Evolutionary conservation across 1,284 basidiomycete species (phyloP).

Genomic region (Trichosporon sp.): DNA sequence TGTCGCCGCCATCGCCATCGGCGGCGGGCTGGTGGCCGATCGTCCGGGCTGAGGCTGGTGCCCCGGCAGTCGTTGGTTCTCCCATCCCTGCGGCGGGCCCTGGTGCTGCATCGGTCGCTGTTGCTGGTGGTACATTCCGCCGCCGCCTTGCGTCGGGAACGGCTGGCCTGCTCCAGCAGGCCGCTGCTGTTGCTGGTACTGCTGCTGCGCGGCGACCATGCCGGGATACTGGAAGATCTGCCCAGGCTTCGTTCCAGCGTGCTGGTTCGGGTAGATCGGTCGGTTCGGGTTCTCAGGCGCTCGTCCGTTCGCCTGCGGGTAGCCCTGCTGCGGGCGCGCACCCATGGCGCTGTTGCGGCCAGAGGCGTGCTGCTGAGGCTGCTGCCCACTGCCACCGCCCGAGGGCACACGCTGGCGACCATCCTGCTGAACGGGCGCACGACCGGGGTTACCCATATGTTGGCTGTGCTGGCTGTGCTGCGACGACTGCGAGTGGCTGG

Average conservation of each 20-base stretch:
- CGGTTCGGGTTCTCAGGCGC: constrained; percentile 5
- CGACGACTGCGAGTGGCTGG: neutral
- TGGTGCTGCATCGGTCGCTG: constrained; percentile 26
- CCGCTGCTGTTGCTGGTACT: constrained; percentile 16
- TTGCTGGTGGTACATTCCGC: constrained; percentile 7
- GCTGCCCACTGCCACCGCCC: constrained; percentile 9
- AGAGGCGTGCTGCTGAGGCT: constrained; percentile 6
- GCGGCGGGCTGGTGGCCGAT: neutral
- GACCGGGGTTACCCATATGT: neutral
- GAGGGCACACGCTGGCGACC: constrained; percentile 3
- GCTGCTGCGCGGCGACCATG: constrained; percentile 3
- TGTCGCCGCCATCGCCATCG: constrained; percentile 6
- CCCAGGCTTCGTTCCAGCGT: constrained; percentile 41
- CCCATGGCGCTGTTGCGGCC: constrained; percentile 2
- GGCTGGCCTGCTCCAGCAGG: neutral
- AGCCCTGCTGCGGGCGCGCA: constrained; percentile 3
- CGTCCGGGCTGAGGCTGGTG: neutral
- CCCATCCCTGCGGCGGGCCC: constrained; percentile 14
- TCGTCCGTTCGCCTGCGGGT: constrained; percentile 7
- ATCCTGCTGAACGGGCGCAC: neutral
- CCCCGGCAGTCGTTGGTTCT: neutral
- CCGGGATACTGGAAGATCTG: constrained; percentile 46
- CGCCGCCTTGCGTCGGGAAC: constrained; percentile 12
- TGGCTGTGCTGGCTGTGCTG: constrained; percentile 4
- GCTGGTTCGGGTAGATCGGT: constrained; percentile 11